Conservation (phyloP, 768 basidiomycete genomes). For the Leccinum fibrillosum region DNA sequence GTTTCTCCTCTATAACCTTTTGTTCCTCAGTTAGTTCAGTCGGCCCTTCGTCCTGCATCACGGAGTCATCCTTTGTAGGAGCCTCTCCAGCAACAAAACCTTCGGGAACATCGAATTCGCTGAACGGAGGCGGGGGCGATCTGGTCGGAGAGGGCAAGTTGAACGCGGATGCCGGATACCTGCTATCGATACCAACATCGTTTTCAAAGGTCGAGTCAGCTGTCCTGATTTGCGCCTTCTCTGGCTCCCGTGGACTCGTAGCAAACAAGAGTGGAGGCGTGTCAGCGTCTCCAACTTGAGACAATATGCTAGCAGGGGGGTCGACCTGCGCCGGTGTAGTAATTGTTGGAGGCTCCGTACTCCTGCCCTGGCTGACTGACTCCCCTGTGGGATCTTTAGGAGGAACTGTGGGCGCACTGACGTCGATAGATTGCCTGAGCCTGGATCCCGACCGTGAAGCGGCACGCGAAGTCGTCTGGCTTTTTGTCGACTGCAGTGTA, state of each 20-base stretch:
- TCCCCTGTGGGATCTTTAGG: conserved; percentile 3
- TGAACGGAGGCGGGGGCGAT: conserved; percentile 28
- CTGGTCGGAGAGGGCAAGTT: conserved; percentile 6
- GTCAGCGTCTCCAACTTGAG: conserved; percentile 4
- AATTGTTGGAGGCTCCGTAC: conserved; percentile 4
- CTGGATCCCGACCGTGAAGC: conserved; percentile 6
- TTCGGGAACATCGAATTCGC: conserved; percentile 12
- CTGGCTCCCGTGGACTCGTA: not conserved
- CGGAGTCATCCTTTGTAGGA: conserved; percentile 5
- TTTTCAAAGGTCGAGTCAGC: not conserved
- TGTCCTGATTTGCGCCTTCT: not conserved
- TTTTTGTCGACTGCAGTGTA: conserved; percentile 2
- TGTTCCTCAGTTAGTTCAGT: conserved; percentile 22
- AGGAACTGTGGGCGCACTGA: not conserved
- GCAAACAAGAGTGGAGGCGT: conserved; percentile 6
- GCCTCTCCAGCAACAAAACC: conserved; percentile 4
- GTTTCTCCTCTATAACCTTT: conserved; percentile 20
- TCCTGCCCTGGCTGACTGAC: not conserved
- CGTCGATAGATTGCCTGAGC: not conserved
- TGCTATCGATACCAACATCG: no score
- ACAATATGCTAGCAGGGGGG: conserved; percentile 13
- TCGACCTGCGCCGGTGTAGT: conserved; percentile 27
- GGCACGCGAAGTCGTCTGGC: conserved; percentile 4
- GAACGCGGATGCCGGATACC: not conserved
- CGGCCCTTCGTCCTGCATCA: conserved; percentile 17